Conservation (phyloP, 345 rosid genomes). For the Barbarea vulgaris region DNA sequence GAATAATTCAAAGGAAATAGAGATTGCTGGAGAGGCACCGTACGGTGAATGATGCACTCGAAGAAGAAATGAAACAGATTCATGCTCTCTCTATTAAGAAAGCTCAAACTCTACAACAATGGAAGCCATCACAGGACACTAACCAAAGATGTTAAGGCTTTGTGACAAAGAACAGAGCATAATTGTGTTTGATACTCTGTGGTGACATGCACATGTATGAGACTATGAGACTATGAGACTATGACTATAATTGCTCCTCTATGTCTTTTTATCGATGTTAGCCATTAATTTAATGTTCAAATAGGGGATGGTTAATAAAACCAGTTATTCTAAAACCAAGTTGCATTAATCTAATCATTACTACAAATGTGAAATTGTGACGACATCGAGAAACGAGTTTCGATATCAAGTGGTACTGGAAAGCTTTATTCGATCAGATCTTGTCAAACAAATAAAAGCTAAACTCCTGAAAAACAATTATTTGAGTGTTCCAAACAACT, state of each 20-base stretch:
- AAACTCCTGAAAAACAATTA: too few species aligned
- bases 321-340: too few species aligned
- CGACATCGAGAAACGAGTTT: not conserved
- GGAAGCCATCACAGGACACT: constrained; percentile 65
- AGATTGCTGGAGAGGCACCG: constrained; percentile 89
- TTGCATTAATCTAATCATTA: not conserved
- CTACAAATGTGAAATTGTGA: not conserved
- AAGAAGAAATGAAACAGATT: constrained; percentile 89
- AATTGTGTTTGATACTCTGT: constrained; percentile 19
- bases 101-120: constrained; percentile 74
- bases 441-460: too few species aligned
- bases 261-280: too few species aligned
- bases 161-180: constrained; percentile 6
- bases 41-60: constrained; percentile 75
- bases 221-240: too few species aligned
- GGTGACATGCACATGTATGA: not conserved
- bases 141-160: constrained; percentile 26
- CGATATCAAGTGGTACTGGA: not conserved
- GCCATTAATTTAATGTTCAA: too few species aligned
- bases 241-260: too few species aligned
- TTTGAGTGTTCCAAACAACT: too few species aligned
- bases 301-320: too few species aligned
- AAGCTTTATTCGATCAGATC: not conserved
- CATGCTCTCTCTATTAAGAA: constrained; percentile 95
- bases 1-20: constrained; percentile 88